Evolutionary conservation across 176 grass and related monocot species (phyloP).

Genomic region (Elaeis guineensis): DNA sequence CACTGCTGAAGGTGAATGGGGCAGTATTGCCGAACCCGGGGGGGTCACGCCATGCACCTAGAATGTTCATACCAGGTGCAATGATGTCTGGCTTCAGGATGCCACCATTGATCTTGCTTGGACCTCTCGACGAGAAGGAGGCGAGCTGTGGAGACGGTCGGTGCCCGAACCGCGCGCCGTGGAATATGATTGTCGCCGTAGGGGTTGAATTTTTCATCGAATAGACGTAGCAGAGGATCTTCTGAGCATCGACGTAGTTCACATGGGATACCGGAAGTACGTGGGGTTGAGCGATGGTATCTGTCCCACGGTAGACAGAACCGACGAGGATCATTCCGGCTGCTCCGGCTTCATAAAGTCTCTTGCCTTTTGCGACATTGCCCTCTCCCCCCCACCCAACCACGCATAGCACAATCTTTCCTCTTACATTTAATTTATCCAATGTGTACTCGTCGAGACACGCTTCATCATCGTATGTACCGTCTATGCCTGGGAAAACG

Average conservation of each 20-base stretch:
- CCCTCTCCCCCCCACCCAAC: neutral
- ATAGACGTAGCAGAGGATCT: too few relatives aligned
- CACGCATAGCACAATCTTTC: slow-evolving; percentile 5
- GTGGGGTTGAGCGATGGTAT: too few relatives aligned
- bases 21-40: too few relatives aligned
- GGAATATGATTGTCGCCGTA: neutral
- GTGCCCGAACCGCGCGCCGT: neutral
- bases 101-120: slow-evolving; percentile 1
- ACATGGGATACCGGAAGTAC: too few relatives aligned
- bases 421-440: neutral
- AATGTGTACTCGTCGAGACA: neutral
- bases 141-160: neutral
- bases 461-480: too few relatives aligned
- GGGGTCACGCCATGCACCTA: neutral
- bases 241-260: too few relatives aligned
- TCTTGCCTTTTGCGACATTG: neutral
- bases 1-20: too few relatives aligned
- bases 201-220: too few relatives aligned
- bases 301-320: neutral
- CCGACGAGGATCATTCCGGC: neutral
- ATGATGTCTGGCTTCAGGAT: neutral
- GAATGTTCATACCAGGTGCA: neutral
- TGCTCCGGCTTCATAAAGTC: neutral
- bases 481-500: neutral
- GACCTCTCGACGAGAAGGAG: neutral